A percentile compares a stretch with the other conserved stretches of the same genome.
phyloP scores from a whole-genome alignment of 192 early-diverging fungal species.

The Coemansia sp. region DNA sequence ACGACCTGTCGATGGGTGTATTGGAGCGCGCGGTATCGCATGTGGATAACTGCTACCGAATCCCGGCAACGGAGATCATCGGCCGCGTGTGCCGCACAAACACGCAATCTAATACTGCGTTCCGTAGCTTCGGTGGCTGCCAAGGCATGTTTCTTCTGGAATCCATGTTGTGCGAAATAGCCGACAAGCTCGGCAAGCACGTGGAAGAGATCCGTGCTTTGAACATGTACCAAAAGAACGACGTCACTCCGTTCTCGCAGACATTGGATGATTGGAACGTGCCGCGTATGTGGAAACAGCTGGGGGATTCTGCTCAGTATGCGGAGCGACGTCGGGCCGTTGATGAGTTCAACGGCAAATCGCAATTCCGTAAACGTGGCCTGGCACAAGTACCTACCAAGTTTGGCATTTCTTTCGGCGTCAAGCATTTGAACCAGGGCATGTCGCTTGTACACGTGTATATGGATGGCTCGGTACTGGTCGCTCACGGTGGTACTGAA shows the following conservation, averaged over 20 bases:
- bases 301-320: slow-evolving; percentile 59
- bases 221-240: slow-evolving; percentile 71
- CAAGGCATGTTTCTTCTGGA: slow-evolving; percentile 84
- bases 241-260: slow-evolving; percentile 74
- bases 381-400: slow-evolving; percentile 79
- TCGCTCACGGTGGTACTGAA: slow-evolving; percentile 84
- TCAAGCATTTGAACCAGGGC: slow-evolving; percentile 78
- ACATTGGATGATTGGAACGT: slow-evolving; percentile 71
- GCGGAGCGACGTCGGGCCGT: slow-evolving; percentile 57
- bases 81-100: slow-evolving; percentile 81
- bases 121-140: slow-evolving; percentile 84
- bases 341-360: slow-evolving; percentile 66
- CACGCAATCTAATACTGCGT: slow-evolving; percentile 82
- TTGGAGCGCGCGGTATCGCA: slow-evolving; percentile 75
- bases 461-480: slow-evolving; percentile 77
- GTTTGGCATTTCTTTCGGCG: slow-evolving; percentile 78
- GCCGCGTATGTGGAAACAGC: slow-evolving; percentile 67
- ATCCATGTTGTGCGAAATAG: slow-evolving; percentile 75
- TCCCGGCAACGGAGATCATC: slow-evolving; percentile 64
- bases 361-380: slow-evolving; percentile 79
- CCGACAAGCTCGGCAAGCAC: slow-evolving; percentile 63
- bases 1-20: slow-evolving; percentile 66
- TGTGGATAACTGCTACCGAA: slow-evolving; percentile 77
- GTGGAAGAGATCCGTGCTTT: slow-evolving; percentile 64
- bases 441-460: slow-evolving; percentile 84